Evolutionary conservation across 1,139 yeast species (phyloP).

Genomic region (Arxiozyma slooffiae): DNA sequence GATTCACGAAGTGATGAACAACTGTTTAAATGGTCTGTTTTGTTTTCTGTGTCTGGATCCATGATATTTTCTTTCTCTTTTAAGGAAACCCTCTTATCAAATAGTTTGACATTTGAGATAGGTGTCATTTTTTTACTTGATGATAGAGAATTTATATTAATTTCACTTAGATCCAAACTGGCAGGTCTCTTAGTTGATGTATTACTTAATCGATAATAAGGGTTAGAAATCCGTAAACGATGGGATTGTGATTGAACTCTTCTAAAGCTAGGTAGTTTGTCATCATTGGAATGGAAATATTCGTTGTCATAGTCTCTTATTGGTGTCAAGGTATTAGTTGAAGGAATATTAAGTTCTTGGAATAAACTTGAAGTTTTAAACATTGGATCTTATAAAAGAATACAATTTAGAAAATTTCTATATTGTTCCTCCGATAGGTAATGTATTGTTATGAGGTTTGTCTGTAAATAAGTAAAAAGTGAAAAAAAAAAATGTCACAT

Average conservation of each 20-base stretch:
- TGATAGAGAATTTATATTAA: conserved; percentile 8
- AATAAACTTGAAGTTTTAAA: conserved; percentile 22
- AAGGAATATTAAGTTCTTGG: conserved; percentile 18
- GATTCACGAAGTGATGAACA: not conserved
- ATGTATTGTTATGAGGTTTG: not conserved
- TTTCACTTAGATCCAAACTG: conserved; percentile 11
- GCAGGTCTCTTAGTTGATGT: conserved; percentile 14
- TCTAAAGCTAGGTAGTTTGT: conserved; percentile 14
- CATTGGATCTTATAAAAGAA: conserved; percentile 11
- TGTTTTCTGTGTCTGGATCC: conserved; percentile 1
- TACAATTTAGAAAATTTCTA: not conserved
- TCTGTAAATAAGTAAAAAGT: not conserved
- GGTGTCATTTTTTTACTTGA: conserved; percentile 24
- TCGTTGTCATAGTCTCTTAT: conserved; percentile 27
- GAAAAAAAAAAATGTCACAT: not conserved
- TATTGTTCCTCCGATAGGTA: not conserved
- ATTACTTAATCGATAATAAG: conserved; percentile 2
- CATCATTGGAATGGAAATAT: conserved; percentile 22
- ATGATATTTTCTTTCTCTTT: not conserved
- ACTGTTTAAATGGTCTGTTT: not conserved
- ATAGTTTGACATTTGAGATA: conserved; percentile 18
- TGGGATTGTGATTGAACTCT: conserved; percentile 1
- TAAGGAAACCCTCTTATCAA: conserved; percentile 8
- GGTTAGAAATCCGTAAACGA: not conserved
- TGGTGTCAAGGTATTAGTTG: conserved; percentile 24